Base-by-base conservation (phyloP, 106 monocot genomes). In the Acorus gramineus region DNA sequence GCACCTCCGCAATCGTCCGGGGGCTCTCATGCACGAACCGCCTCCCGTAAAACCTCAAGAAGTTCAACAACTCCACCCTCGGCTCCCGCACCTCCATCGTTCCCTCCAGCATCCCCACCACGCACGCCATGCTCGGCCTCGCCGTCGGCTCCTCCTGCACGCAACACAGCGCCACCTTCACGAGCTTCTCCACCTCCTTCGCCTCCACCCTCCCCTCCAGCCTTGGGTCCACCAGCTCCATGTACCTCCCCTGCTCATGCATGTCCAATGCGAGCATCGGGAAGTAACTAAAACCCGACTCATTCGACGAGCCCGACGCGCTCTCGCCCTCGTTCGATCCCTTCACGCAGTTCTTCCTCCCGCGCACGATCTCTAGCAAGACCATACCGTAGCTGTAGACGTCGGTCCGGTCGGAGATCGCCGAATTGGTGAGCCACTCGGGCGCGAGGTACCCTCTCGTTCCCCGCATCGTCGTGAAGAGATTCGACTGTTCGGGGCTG, bases 331-430 rank as follows among this genome's bases (percentile, higher is more conserved):
- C 56, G 59, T 60, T 71, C 52, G 53, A 49, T 46, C 4, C 50
- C 28, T 3, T 52, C 3, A 12, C 53, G 11, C 80, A 55, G 71
- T 93, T 93, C 80, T 89, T 88, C 50, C 85, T 55, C 0, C 93
- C 93, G 0, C 76, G 74, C 12, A 93, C 68, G 52, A 93, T 56
- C 71, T 93, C 93, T 11, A 93, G 78, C 62, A 93, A 66, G 2
- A 93, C 93, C 93, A 93, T 93, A 43, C 93, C 93, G 61, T 74
- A 93, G 76, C 93, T 93, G 75, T 93, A 93, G n/a, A 93, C 93
- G 69, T 93, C 93, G 55, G 85, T 88, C 43, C 70, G 55, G 57
- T 93, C 89, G 4, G 88, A 78, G 62, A 93, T 89, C 49, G 93
- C 65, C 0, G 93, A 69, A 74, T 89, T 93, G 59, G 82, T 85